Conservation (phyloP, 2,329 filamentous ascomycete genomes). For the Aspergillus aculeatus region DNA sequence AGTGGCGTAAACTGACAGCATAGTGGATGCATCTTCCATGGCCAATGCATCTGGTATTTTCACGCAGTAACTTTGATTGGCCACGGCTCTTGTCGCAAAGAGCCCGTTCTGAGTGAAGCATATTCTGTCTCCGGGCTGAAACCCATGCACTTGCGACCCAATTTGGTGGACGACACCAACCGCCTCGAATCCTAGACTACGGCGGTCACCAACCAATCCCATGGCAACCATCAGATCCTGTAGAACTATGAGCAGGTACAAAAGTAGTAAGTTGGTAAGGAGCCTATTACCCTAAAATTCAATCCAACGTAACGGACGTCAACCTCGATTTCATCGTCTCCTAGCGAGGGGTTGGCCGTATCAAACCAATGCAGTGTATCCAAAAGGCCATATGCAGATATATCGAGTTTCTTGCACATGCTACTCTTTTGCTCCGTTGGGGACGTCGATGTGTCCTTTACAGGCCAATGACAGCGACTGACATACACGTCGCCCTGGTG, state of each 20-base stretch:
- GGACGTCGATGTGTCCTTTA: background rate
- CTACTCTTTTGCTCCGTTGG: no score
- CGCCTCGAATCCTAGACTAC: slow-evolving; percentile 31
- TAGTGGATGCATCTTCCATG: slow-evolving; percentile 7
- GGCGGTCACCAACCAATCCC: slow-evolving; percentile 26
- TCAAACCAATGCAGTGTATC: no score
- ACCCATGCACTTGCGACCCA: slow-evolving; percentile 22
- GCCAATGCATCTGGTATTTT: slow-evolving; percentile 15
- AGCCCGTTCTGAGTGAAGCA: slow-evolving; percentile 12
- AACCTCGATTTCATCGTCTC: slow-evolving; percentile 30
- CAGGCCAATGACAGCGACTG: slow-evolving; percentile 13
- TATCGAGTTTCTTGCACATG: no score
- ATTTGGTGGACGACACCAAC: slow-evolving; percentile 29
- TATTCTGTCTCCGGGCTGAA: slow-evolving; percentile 34
- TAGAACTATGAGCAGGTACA: background rate
- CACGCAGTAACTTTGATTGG: slow-evolving; percentile 15
- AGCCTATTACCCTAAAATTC: slow-evolving; percentile 29
- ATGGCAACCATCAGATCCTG: slow-evolving; percentile 34
- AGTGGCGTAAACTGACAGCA: slow-evolving; percentile 18
- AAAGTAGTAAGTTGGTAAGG: no score
- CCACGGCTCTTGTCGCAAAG: slow-evolving; percentile 12
- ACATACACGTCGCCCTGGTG: slow-evolving; percentile 10
- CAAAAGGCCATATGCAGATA: no score
- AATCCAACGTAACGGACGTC: slow-evolving; percentile 34
- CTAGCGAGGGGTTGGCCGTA: background rate